Percentiles rank a stretch among this genome's conserved stretches.
These are phyloP conservation scores for Hypericum perforatum DNA, from an alignment of 345 rosid species.

Conservation along the genomic window DNA sequence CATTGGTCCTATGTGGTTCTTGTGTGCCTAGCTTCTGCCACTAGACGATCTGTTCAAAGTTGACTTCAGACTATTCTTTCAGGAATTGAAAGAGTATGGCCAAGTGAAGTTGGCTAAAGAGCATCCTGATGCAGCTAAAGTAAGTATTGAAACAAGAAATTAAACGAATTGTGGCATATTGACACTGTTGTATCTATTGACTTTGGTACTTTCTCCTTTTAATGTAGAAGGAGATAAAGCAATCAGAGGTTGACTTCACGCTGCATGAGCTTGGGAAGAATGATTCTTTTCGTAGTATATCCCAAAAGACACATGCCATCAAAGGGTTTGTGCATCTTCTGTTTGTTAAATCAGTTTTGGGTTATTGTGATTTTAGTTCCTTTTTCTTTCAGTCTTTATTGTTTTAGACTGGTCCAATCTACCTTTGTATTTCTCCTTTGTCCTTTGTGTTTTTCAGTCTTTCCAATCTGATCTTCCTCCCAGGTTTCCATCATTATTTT, in stretches of 20 bases:
- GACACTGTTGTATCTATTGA: neutral
- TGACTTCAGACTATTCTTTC: conserved; percentile 5
- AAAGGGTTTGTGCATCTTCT: conserved; percentile 35
- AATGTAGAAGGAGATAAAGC: conserved; percentile 38
- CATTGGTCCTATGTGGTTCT: neutral
- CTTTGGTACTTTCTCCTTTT: conserved; percentile 9
- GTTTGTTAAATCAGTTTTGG: too few species aligned
- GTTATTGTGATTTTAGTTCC: too few species aligned
- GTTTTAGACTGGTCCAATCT: too few species aligned
- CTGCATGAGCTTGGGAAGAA: conserved; percentile 31
- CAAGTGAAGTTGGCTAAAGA: conserved; percentile 29
- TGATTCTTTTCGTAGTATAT: conserved; percentile 29
- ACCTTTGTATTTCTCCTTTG: too few species aligned
- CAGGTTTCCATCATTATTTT: too few species aligned
- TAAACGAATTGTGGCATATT: conserved; percentile 26
- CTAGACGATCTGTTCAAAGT: conserved; percentile 3
- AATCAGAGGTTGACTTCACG: conserved; percentile 25
- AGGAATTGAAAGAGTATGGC: conserved; percentile 35
- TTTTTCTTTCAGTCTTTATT: too few species aligned
- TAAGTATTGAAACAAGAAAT: conserved; percentile 15
- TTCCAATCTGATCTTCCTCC: too few species aligned
- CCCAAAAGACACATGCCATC: conserved; percentile 22
- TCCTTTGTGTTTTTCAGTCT: too few species aligned
- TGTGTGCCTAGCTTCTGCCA: neutral
- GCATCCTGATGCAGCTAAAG: conserved; percentile 22